Percentiles rank a stretch among this genome's conserved stretches.
phyloP scores from a whole-genome alignment of 2,329 filamentous ascomycete species.

The Talaromyces sp. region DNA sequence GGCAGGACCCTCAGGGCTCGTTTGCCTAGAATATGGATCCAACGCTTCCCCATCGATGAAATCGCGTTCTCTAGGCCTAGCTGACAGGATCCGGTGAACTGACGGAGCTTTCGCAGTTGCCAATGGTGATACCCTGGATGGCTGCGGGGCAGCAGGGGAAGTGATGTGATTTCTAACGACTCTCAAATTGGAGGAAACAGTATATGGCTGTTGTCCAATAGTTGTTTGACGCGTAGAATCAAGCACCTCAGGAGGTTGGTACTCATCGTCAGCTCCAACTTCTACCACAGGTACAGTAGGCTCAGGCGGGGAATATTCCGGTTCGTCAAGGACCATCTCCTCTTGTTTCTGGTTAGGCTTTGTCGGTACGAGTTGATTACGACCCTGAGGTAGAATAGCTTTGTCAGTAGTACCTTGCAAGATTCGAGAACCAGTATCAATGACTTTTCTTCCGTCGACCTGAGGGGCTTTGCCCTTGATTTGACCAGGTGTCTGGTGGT shows the following conservation, averaged over 20 bases:
- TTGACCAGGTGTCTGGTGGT: conserved; percentile 14
- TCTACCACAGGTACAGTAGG: conserved; percentile 35
- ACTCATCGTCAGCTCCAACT: conserved; percentile 27
- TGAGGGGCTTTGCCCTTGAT: not conserved
- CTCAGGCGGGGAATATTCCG: conserved; percentile 49
- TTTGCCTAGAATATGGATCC: conserved; percentile 34
- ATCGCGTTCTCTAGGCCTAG: conserved; percentile 31
- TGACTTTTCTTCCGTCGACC: not conserved
- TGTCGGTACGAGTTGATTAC: not conserved
- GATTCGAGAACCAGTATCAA: not conserved
- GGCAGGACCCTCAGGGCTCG: conserved; percentile 44
- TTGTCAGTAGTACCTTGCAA: conserved; percentile 18
- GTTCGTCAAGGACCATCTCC: conserved; percentile 37
- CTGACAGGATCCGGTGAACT: conserved; percentile 49
- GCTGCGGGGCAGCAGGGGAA: conserved; percentile 70
- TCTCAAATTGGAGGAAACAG: conserved; percentile 52
- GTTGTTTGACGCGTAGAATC: conserved; percentile 42
- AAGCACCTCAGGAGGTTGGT: conserved; percentile 27
- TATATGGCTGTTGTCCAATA: conserved; percentile 37
- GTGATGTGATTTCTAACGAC: conserved; percentile 71
- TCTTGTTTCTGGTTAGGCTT: conserved; percentile 8
- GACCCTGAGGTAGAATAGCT: conserved; percentile 23
- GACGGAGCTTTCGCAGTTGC: conserved; percentile 51
- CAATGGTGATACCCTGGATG: conserved; percentile 63
- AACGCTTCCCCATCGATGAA: conserved; percentile 33